Evolutionary conservation across 331 rosid genomes (phyloP), one percentile per base, ranked within the genome.

Genomic region (Spiraea crenata): DNA sequence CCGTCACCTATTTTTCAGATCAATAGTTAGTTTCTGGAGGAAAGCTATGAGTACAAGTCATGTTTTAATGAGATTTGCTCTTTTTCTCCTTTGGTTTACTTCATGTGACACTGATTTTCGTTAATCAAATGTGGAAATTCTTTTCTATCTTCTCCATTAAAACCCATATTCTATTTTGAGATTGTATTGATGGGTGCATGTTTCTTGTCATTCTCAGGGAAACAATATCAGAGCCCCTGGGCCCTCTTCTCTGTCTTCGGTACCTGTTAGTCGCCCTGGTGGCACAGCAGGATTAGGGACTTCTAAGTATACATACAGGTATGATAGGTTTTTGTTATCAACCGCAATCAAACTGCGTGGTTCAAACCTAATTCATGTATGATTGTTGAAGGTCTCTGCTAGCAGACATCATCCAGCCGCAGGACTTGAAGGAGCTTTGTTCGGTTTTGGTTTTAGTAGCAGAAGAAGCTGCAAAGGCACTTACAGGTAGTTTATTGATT

Each of bases 321-420:
- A 84, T 63, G 64, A 56, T 60, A 68, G 41, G 67, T 67, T 61
- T 45, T 74, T 51, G 38, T 77, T 67, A 48, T 70, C 35, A 75
- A 46, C 58, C 71, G 40, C 46, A 65, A 63, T 54, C 62, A 25
- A 63, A 16, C 47, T 78, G 50, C 7, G 49, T 47, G 65, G 71
- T 56, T 76, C 74, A 54, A 71, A 73, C 67, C 90, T 86, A 73
- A 90, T 80, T 67, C 67, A 40, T 67, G 65, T 74, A 65, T 80
- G 56, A 67, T 80, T 74, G 63, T 81, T 71, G 73, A 79, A 93
- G 98, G 82, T 93, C 98, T 82, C 92, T 88, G 56, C 80, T 93
- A 79, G 96, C 98, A 70, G 98, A 88, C 87, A 85, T 92, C 80
- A 90, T 92, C 76, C 96, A 90, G 75, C 89, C 97, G 56, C 96